Evolutionary conservation across 1,284 basidiomycete genomes (phyloP), one percentile per base, ranked within the genome.

Genomic region (Fomitopsis pinicola): DNA sequence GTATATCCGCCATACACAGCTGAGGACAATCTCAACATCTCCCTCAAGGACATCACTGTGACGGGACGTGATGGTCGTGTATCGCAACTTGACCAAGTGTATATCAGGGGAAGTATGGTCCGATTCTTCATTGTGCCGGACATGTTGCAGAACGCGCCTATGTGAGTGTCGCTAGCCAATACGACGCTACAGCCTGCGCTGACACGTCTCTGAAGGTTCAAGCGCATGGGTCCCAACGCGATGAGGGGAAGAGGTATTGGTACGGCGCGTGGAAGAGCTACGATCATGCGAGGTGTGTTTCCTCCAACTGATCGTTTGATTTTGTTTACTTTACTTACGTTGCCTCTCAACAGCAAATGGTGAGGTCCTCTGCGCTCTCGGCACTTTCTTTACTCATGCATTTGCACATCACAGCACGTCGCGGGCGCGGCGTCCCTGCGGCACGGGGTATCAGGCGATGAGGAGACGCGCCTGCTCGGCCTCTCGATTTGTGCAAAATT

Each of bases 211-310:
- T 48, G 38, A 26, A 97, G 95, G 95, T 98, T 99, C 81, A 99
- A 99, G 80, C 91, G 97, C 67, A 94, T 98, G 57, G 96, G 97
- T 54, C 95, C 96, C 17, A 98, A 98, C 74, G 96, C 95, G 44
- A 98, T 99, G 95, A 92, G 93, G 71, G 97, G 97, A 71, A 85
- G 97, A 67, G 97, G 97, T 88, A 99, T 99, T 73, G 97, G 97
- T 73, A 97, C 95, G 70, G 95, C 95, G 60, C 91, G 94, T 85
- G 94, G 94, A 75, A 88, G 95, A 74, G 95, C 95, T 40, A 97
- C 95, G n/a, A 96, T 97, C 69, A 94, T 95, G 90, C 82, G 94
- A 76, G 95, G 91, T 91, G 66, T 68, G 84, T 80, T 42, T 59
- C 63, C 62, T 42, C 65, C 53, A 3, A 57, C 50, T 42, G 59